phyloP scores from a whole-genome alignment of 2,329 filamentous ascomycete species.

The Fusarium neocosmosporiellum region DNA sequence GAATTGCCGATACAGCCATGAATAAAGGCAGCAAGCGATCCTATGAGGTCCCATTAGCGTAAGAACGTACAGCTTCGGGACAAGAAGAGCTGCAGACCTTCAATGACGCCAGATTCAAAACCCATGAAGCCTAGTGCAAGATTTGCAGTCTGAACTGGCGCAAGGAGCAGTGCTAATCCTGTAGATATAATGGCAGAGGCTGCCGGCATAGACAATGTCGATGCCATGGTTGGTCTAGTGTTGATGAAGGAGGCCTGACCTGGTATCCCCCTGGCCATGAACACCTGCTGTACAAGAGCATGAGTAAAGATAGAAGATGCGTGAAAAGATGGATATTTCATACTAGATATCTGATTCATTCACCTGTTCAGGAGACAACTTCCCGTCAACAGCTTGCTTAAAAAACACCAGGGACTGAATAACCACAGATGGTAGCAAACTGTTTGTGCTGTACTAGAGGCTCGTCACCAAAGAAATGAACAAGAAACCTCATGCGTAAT shows the following conservation, averaged over 20 bases:
- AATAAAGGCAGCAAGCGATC: background rate
- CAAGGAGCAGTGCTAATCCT: background rate
- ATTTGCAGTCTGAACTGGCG: background rate
- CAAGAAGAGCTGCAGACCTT: background rate
- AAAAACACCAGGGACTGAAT: background rate
- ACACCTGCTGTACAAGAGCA: background rate
- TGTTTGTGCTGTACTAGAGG: background rate
- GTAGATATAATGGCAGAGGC: background rate
- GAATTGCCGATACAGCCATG: constrained; percentile 47
- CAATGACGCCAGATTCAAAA: background rate
- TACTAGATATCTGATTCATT: background rate
- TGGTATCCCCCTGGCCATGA: background rate
- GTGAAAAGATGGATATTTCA: background rate
- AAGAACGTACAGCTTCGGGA: background rate
- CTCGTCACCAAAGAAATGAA: background rate
- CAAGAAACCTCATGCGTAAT: no score
- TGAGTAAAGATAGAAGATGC: background rate
- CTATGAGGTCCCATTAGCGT: background rate
- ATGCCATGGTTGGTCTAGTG: background rate
- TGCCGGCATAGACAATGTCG: background rate
- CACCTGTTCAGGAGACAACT: background rate
- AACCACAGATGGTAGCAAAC: background rate
- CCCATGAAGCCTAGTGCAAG: background rate
- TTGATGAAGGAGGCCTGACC: background rate
- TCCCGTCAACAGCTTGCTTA: background rate